Base-by-base conservation (phyloP, 176 grass and related monocot genomes). In the Eremochloa ophiuroides region DNA sequence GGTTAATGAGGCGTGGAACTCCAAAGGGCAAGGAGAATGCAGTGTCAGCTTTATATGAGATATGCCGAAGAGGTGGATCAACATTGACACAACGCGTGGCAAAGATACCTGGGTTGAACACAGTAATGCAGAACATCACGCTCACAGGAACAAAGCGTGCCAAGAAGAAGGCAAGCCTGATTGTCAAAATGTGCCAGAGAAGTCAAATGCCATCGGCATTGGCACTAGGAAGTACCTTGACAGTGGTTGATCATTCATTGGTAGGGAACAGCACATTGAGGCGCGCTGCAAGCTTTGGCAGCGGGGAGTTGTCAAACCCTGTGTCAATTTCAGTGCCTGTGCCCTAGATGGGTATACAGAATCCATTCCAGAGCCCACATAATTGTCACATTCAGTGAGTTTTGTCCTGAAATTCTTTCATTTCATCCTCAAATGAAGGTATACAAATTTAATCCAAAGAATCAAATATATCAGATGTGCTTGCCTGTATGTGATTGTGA, bases 1-100 rank as follows among this genome's bases (percentile, higher is more conserved):
- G 84, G 27, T 84, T 98, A 44, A 91, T 98, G 92, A 85, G 91
- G 72, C 87, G 90, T 71, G 95, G 95, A 81, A 98, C 70, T 15
- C 88, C 92, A n/a, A 98, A 98, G 83, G 90, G 84, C 29, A 98
- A 98, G 78, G 95, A 98, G 80, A 95, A 98, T 55, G 95, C 95
- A 37, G 92, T 98, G 29, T 91, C 95, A 18, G 95, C 95, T 64
- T 85, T 98, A 22, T 94, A 95, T 18, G 95, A 98, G 86, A 87
- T 98, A 69, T 98, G 92, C 66, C 86, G 90, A 7, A 80, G 90
- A 20, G 82, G 90, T 60, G 95, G 92, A 6, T 80, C 88, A 7
- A 17, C 65, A 7, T 53, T 98, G 81, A 73, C 72, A 51, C 90
- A 88, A 23, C 86, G 90, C 20, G 92, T 98, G 9, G 90, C 84